These are phyloP conservation scores for Fusarium nisikadoi DNA, from an alignment of 2,329 filamentous ascomycete genomes.

Conservation along the genomic window DNA sequence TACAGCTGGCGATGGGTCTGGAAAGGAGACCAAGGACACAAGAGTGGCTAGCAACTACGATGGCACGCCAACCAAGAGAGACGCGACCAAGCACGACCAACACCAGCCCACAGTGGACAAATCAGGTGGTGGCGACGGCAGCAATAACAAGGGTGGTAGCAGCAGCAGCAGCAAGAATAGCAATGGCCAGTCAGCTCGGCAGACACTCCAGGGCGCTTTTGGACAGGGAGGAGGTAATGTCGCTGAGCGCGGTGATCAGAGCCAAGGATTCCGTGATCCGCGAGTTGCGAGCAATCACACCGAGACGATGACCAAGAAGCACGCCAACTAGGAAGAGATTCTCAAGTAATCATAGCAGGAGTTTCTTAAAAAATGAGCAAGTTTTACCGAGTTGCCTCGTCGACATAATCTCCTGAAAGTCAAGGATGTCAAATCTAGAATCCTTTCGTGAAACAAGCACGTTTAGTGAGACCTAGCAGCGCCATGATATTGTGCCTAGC, in stretches of 20 bases:
- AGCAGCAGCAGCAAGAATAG: neutral
- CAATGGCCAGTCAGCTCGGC: neutral
- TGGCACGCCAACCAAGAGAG: constrained; percentile 22
- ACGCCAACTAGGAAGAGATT: neutral
- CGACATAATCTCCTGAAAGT: neutral
- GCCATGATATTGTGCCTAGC: neutral
- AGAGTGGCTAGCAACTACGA: constrained; percentile 31
- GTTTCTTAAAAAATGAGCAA: constrained; percentile 7
- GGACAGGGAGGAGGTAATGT: constrained; percentile 23
- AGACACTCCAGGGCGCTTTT: constrained; percentile 9
- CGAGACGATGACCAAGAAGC: constrained; percentile 24
- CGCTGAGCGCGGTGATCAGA: constrained; percentile 14
- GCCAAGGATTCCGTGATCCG: constrained; percentile 17
- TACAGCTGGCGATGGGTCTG: constrained; percentile 10
- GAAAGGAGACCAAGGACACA: constrained; percentile 33
- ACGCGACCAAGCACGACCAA: constrained; percentile 16
- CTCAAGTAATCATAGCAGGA: constrained; percentile 15
- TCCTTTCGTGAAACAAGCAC: neutral
- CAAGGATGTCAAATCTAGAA: neutral
- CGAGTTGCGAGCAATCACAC: constrained; percentile 30
- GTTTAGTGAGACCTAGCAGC: neutral
- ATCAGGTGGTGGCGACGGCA: neutral
- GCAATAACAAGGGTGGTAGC: neutral
- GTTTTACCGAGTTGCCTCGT: neutral
- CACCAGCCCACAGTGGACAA: constrained; percentile 21